Conservation (phyloP, 2,329 filamentous ascomycete species). For the Aspergillus fumigatiaffinis region DNA sequence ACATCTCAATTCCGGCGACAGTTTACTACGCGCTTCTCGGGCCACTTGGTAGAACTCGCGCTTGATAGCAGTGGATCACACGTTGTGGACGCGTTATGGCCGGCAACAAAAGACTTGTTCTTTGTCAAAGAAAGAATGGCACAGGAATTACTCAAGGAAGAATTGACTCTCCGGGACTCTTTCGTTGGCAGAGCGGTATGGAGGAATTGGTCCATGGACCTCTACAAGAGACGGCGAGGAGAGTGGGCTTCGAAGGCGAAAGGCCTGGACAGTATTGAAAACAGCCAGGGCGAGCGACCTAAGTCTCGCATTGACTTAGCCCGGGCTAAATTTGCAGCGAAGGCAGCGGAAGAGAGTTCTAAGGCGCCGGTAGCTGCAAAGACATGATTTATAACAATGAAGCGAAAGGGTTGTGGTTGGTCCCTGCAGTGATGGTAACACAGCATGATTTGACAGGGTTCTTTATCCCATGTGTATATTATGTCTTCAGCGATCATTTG, state of each 20-base stretch:
- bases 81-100: slow-evolving; percentile 64
- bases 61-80: slow-evolving; percentile 62
- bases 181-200: slow-evolving; percentile 64
- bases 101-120: slow-evolving; percentile 59
- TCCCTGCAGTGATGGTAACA: neutral
- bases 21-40: slow-evolving; percentile 60
- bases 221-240: slow-evolving; percentile 59
- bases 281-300: slow-evolving; percentile 26
- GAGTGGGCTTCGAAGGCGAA: slow-evolving; percentile 64
- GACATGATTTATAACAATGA: slow-evolving; percentile 1
- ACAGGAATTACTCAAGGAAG: slow-evolving; percentile 57
- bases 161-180: slow-evolving; percentile 60
- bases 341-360: slow-evolving; percentile 20
- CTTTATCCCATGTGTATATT: neutral
- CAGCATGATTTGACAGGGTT: neutral
- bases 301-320: slow-evolving; percentile 56
- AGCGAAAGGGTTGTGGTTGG: neutral
- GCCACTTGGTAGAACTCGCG: slow-evolving; percentile 57
- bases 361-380: slow-evolving; percentile 15
- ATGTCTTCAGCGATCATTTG: neutral
- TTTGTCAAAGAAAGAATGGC: slow-evolving; percentile 67
- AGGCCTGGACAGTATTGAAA: slow-evolving; percentile 35
- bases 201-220: slow-evolving; percentile 71
- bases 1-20: slow-evolving; percentile 57
- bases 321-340: slow-evolving; percentile 52